A percentile compares a stretch with the other conserved stretches of the same genome.
Evolutionary conservation across 2,329 filamentous ascomycete genomes (phyloP).

Genomic region (Alternaria dauci): DNA sequence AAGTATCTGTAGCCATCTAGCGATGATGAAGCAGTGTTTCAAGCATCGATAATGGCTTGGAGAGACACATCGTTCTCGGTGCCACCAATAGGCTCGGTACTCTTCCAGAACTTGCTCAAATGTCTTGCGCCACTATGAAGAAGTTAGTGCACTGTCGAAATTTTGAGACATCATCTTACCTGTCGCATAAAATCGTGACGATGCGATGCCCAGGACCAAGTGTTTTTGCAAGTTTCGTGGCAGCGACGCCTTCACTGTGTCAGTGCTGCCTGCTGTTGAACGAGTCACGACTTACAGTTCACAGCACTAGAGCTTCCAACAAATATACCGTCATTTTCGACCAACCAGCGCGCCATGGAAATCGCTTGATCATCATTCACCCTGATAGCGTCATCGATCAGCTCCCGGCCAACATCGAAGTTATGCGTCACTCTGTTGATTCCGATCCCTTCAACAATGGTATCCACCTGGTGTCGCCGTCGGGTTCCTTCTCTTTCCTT

Average conservation of each 20-base stretch:
- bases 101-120: slow-evolving; percentile 85
- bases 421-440: slow-evolving; percentile 95
- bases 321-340: slow-evolving; percentile 95
- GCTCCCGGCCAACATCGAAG: slow-evolving; percentile 83
- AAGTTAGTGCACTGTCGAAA: slow-evolving; percentile 16
- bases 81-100: slow-evolving; percentile 70
- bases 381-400: slow-evolving; percentile 89
- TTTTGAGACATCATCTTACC: slow-evolving; percentile 29
- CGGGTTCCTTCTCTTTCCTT: slow-evolving; percentile 92
- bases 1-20: background rate
- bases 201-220: slow-evolving; percentile 70
- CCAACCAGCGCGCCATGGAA: slow-evolving; percentile 94
- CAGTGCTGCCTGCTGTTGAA: slow-evolving; percentile 16
- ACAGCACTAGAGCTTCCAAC: slow-evolving; percentile 95
- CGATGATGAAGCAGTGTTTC: slow-evolving; percentile 13
- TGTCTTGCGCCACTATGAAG: slow-evolving; percentile 70
- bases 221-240: slow-evolving; percentile 71
- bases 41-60: slow-evolving; percentile 63
- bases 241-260: slow-evolving; percentile 65
- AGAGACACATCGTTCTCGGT: slow-evolving; percentile 58
- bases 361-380: slow-evolving; percentile 90
- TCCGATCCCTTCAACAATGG: slow-evolving; percentile 93
- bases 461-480: slow-evolving; percentile 89
- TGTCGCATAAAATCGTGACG: slow-evolving; percentile 85
- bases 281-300: slow-evolving; percentile 70